Percentiles rank a stretch among this genome's conserved stretches.
Evolutionary conservation across 805 yeast species (phyloP).

Genomic region (Crinitomyces ghanaensis): DNA sequence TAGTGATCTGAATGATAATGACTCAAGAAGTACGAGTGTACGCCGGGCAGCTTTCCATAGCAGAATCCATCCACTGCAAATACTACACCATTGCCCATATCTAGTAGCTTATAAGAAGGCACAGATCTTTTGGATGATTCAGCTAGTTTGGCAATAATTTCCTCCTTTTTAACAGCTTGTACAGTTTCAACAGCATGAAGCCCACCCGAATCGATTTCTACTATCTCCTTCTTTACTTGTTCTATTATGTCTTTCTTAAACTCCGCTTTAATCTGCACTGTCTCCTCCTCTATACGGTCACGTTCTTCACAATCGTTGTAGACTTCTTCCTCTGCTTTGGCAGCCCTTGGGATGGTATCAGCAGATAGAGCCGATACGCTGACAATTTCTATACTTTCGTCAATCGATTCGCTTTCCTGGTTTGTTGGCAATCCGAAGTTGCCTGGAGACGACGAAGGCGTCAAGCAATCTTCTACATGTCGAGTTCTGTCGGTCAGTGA

Average conservation of each 20-base stretch:
- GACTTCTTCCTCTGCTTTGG: neutral
- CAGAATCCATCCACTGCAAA: conserved; percentile 31
- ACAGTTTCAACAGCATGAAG: neutral
- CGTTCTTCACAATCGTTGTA: neutral
- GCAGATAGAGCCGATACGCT: neutral
- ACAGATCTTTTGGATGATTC: neutral
- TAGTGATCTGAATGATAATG: conserved; percentile 96
- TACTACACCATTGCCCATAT: conserved; percentile 16
- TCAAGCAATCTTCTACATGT: conserved; percentile 23
- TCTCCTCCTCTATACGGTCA: neutral
- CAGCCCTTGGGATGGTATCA: neutral
- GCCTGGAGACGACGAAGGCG: conserved; percentile 1
- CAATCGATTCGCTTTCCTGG: neutral
- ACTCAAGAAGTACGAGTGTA: conserved; percentile 24
- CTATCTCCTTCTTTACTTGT: neutral
- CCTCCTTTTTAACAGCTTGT: neutral
- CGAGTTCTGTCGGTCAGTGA: conserved; percentile 17
- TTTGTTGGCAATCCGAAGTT: neutral
- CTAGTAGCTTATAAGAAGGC: conserved; percentile 26
- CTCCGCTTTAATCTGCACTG: conserved; percentile 1
- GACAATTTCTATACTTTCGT: neutral
- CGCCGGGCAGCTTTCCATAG: conserved; percentile 25
- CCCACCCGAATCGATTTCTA: too few relatives aligned
- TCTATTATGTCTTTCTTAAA: neutral
- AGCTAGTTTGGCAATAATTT: conserved; percentile 1